Conservation (phyloP, 139 green algal genomes). For the Gonium pectorale region DNA sequence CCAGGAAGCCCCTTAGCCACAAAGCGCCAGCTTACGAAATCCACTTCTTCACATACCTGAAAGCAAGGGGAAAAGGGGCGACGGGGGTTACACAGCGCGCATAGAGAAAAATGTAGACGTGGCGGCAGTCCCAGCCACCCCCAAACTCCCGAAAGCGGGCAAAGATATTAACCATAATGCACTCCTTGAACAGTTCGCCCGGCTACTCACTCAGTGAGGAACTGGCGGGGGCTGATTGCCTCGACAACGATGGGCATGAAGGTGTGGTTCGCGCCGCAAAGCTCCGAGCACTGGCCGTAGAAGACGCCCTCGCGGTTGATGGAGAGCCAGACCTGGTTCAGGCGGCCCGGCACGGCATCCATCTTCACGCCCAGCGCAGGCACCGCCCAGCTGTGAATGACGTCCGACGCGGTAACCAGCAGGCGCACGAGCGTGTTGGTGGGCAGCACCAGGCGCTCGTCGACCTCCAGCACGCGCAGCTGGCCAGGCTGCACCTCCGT, state of each 20-base stretch:
- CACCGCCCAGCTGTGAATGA: conserved; percentile 73
- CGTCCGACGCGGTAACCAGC: conserved; percentile 65
- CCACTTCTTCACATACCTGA: conserved; percentile 54
- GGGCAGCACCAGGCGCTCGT: conserved; percentile 75
- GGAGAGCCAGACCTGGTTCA: conserved; percentile 77
- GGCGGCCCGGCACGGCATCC: conserved; percentile 73
- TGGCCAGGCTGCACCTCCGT: conserved; percentile 68
- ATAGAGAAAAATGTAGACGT: neutral
- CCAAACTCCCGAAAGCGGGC: too few relatives aligned
- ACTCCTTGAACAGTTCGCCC: too few relatives aligned
- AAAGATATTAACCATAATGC: too few relatives aligned
- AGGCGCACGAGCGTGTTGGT: conserved; percentile 76
- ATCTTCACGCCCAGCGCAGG: conserved; percentile 74
- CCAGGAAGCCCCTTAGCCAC: too few relatives aligned
- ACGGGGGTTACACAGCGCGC: neutral
- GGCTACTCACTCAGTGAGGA: conserved; percentile 52
- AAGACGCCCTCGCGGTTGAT: conserved; percentile 79
- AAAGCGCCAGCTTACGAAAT: too few relatives aligned
- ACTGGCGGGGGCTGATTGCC: conserved; percentile 67
- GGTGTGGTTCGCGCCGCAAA: conserved; percentile 76
- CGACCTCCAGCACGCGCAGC: conserved; percentile 71
- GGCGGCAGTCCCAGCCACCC: neutral
- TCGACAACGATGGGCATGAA: conserved; percentile 85
- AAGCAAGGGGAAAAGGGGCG: neutral
- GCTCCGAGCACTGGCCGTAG: conserved; percentile 82